Evolutionary conservation across 2,329 filamentous ascomycete species (phyloP), one percentile per base, ranked within the genome.

Genomic region (Mycosphaerella arachidis): DNA sequence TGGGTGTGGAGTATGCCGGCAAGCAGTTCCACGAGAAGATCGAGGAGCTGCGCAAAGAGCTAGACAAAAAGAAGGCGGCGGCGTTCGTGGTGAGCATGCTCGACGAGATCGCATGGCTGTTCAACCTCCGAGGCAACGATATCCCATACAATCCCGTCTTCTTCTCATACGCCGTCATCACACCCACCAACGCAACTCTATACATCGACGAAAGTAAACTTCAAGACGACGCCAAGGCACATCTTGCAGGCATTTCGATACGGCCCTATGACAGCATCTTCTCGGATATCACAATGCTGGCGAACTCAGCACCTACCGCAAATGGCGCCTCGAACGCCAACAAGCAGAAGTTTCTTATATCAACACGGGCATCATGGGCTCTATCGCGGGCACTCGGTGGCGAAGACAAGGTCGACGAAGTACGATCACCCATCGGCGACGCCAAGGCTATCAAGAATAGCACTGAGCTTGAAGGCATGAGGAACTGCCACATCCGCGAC

Each of bases 61-160:
- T 99, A 16, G 87, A 90, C 62, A 96, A 94, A 81, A 95, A 90
- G 78, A 94, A 94, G 72, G 88, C 87, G 6, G 84, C 87, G 18
- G 93, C 91, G 1, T 91, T 97, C 67, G 86, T 97, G 53, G 85
- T 97, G 50, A 97, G 92, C 6, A 92, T 95, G 87, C 84, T 99
- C 48, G 94, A 99, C 70, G 94, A 99, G 76, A 86, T 97, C 68
- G 94, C 94, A 10, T 99, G 94, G 94, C 82, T 99, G n/a, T 97
- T 97, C 80, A 99, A 99, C 76, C 79, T 99, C 53, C 87, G 94
- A 67, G 94, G 94, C 68, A 94, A 84, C 74, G 94, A 97, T 73
- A 97, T 99, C 66, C 91, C 92, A 0, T 99, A 94, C 79, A 99
- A 99, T 72, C 94, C 94, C 0, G 94, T 99, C 53, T 97, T 99